Conservation (phyloP, 2,329 filamentous ascomycete species). For the Arthrobotrys sinensis region DNA sequence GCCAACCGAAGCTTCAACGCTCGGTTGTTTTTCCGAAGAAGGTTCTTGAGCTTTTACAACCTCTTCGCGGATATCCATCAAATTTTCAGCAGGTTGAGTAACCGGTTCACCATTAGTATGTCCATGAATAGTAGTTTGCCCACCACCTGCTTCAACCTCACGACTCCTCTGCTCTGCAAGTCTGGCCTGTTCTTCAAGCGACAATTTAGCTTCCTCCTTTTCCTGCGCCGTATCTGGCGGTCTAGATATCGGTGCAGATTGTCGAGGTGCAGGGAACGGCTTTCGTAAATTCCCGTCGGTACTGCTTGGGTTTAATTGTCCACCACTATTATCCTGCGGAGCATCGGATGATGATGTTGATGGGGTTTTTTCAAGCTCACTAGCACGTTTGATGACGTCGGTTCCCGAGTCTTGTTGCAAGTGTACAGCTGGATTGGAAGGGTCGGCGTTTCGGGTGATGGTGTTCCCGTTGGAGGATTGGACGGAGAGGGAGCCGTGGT, state of each 20-base stretch:
- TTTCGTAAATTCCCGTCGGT: constrained; percentile 13
- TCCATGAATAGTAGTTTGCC: constrained; percentile 3
- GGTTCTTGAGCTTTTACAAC: neutral
- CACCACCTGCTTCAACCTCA: neutral
- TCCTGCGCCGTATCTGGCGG: constrained; percentile 32
- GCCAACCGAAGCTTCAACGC: constrained; percentile 35
- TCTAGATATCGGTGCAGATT: constrained; percentile 28
- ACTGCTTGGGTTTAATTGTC: neutral
- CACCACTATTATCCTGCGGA: neutral
- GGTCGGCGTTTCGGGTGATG: constrained; percentile 76
- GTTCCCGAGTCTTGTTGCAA: constrained; percentile 73
- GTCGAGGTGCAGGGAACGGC: constrained; percentile 21
- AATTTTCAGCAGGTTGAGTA: constrained; percentile 17
- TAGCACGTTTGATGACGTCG: constrained; percentile 72
- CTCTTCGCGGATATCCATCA: constrained; percentile 48
- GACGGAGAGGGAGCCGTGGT: constrained; percentile 75
- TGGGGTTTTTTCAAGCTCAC: constrained; percentile 69
- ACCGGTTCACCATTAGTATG: constrained; percentile 19
- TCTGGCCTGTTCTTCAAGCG: constrained; percentile 35
- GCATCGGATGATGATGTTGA: neutral
- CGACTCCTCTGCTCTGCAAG: constrained; percentile 9
- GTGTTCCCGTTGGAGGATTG: constrained; percentile 75
- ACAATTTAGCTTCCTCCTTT: constrained; percentile 34
- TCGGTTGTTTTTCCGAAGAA: constrained; percentile 31
- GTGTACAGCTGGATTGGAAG: constrained; percentile 75